These are phyloP conservation scores for Knoxia roxburghii DNA, from an alignment of 257 asterid genomes.

Conservation along the genomic window DNA sequence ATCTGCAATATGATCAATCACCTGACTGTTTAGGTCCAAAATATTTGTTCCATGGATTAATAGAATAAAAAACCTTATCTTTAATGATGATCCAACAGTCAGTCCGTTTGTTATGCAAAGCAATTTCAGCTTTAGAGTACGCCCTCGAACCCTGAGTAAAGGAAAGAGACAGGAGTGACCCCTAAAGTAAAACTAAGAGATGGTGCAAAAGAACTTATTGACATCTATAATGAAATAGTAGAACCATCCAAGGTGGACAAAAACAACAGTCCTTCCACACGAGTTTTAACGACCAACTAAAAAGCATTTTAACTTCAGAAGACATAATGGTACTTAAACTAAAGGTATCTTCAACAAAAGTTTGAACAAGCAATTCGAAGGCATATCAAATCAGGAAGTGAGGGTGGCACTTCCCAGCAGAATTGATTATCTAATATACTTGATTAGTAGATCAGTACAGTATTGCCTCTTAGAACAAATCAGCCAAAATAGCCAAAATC, in stretches of 20 bases:
- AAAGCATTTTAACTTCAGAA: too few species aligned
- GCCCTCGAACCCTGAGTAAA: conserved; percentile 41
- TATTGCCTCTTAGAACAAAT: not conserved
- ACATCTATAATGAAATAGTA: too few species aligned
- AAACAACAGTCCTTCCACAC: too few species aligned
- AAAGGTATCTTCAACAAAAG: too few species aligned
- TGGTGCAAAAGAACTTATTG: too few species aligned
- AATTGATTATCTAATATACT: not conserved
- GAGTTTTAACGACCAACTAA: too few species aligned
- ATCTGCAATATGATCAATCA: not conserved
- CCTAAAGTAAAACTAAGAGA: too few species aligned
- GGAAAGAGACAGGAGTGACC: not conserved
- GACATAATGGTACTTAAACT: too few species aligned
- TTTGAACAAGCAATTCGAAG: not conserved
- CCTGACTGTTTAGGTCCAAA: not conserved
- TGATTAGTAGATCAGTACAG: not conserved
- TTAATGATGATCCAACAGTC: conserved; percentile 98
- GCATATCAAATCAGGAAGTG: not conserved
- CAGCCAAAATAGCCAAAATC: not conserved
- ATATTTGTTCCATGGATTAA: not conserved
- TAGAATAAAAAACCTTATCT: conserved; percentile 56
- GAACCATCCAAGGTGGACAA: too few species aligned
- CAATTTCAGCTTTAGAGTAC: conserved; percentile 65
- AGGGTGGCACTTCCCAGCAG: not conserved
- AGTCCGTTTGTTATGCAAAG: conserved; percentile 69